A percentile compares a stretch with the other conserved stretches of the same genome.
Evolutionary conservation across 345 rosid genomes (phyloP).

Genomic region (Gynandropsis gynandra): DNA sequence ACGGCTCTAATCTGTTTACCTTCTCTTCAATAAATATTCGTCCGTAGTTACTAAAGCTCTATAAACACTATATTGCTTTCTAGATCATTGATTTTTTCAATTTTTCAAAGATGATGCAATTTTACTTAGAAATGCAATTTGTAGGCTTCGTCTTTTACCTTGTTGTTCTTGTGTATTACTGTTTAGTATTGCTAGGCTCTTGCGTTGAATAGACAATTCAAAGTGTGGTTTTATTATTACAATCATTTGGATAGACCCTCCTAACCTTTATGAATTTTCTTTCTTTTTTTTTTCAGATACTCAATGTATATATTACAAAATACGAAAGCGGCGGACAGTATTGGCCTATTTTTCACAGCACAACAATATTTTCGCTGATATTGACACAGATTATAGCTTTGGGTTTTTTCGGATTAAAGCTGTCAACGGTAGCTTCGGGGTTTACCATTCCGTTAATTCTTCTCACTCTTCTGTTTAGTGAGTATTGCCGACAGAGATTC

Average conservation of each 20-base stretch:
- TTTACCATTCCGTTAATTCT: conserved; percentile 69
- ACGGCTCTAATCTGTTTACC: conserved; percentile 7
- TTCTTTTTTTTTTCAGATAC: conserved; percentile 41
- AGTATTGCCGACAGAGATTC: conserved; percentile 78
- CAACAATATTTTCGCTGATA: conserved; percentile 79
- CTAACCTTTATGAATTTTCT: conserved; percentile 1
- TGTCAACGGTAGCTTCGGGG: conserved; percentile 59
- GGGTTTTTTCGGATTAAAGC: conserved; percentile 74
- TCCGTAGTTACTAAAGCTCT: neutral
- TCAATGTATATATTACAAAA: conserved; percentile 60
- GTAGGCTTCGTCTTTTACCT: no score
- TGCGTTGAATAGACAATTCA: neutral
- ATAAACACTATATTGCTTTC: neutral
- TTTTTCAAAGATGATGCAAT: neutral
- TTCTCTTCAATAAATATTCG: conserved; percentile 8
- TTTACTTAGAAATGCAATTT: neutral
- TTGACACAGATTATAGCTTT: conserved; percentile 77
- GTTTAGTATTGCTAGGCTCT: neutral
- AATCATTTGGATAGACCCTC: neutral
- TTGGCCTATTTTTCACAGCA: conserved; percentile 84
- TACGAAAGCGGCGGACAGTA: conserved; percentile 80
- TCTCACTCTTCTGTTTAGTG: conserved; percentile 66
- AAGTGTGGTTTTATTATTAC: no score
- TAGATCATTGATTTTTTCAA: neutral
- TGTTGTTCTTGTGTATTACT: conserved; percentile 9